Evolutionary conservation across 345 rosid species (phyloP).

Genomic region (Lepidium didymum): DNA sequence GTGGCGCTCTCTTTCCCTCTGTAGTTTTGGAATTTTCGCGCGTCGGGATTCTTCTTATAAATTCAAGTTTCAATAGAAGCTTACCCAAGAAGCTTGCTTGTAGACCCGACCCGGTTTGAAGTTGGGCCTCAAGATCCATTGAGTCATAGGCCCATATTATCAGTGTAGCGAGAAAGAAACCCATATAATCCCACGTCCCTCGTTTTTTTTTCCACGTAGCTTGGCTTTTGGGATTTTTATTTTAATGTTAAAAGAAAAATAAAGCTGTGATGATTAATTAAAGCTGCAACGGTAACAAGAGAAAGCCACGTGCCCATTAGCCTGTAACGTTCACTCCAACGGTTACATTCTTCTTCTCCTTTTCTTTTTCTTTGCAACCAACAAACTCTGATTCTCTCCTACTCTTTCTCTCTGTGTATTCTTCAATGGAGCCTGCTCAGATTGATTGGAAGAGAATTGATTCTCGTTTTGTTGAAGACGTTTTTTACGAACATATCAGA

Average conservation of each 20-base stretch:
- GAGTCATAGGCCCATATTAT: not conserved
- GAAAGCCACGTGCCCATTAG: constrained; percentile 9
- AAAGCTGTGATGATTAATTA: not conserved
- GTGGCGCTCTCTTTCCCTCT: constrained; percentile 16
- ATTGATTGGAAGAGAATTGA: constrained; percentile 88
- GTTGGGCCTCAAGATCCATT: not conserved
- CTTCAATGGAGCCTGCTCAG: constrained; percentile 74
- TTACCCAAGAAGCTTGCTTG: constrained; percentile 21
- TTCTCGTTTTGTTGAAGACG: constrained; percentile 62
- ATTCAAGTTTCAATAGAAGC: constrained; percentile 12
- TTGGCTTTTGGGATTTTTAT: not conserved
- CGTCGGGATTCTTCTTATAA: not conserved
- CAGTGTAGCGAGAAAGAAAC: not conserved
- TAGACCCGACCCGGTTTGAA: constrained; percentile 11
- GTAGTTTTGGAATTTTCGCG: constrained; percentile 23
- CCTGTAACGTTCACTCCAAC: constrained; percentile 29
- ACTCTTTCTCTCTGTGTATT: constrained; percentile 2
- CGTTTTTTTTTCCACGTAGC: not conserved
- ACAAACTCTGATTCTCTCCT: not conserved
- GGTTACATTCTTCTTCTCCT: constrained; percentile 30
- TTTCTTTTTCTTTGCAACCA: constrained; percentile 18
- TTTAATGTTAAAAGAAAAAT: not conserved
- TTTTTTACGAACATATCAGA: constrained; percentile 61
- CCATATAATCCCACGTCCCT: not conserved
- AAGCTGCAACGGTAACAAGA: constrained; percentile 36